Percentiles rank a stretch among this genome's conserved stretches.
phyloP scores from a whole-genome alignment of 345 rosid species.

The Ceriops decandra region DNA sequence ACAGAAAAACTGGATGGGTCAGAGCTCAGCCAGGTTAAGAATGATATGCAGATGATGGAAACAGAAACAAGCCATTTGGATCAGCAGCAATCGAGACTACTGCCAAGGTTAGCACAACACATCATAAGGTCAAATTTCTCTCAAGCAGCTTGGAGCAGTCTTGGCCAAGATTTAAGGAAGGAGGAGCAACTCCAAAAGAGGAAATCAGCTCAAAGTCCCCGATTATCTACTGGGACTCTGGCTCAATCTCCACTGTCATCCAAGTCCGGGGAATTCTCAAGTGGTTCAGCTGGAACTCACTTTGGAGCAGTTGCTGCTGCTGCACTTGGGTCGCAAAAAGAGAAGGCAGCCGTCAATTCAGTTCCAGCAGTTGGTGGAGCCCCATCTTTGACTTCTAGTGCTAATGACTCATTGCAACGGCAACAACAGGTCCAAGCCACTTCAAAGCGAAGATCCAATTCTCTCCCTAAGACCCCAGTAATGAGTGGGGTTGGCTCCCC shows the following conservation, averaged over 20 bases:
- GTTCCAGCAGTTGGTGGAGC: constrained; percentile 60
- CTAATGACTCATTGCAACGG: constrained; percentile 69
- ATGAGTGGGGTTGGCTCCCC: constrained; percentile 90
- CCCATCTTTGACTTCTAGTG: constrained; percentile 69
- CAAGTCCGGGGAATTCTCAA: constrained; percentile 94
- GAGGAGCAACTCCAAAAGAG: constrained; percentile 78
- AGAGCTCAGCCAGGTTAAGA: constrained; percentile 42
- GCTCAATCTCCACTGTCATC: constrained; percentile 92
- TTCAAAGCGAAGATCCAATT: constrained; percentile 70
- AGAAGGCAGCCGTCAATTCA: constrained; percentile 60
- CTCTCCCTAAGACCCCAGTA: constrained; percentile 66
- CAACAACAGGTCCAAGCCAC: constrained; percentile 63
- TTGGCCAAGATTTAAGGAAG: constrained; percentile 63
- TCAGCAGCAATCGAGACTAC: constrained; percentile 50
- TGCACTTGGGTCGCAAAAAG: constrained; percentile 64
- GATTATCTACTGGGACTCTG: constrained; percentile 68
- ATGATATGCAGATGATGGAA: constrained; percentile 46
- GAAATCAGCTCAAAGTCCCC: constrained; percentile 81
- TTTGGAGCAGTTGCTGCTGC: constrained; percentile 59
- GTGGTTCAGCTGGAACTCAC: constrained; percentile 76
- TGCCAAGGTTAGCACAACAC: constrained; percentile 52
- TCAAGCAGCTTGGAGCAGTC: constrained; percentile 68
- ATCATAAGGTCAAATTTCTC: constrained; percentile 49
- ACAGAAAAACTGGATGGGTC: constrained; percentile 55
- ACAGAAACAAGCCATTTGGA: constrained; percentile 59